Conservation (phyloP, 2,329 filamentous ascomycete genomes). For the Hirsutella thompsonii region DNA sequence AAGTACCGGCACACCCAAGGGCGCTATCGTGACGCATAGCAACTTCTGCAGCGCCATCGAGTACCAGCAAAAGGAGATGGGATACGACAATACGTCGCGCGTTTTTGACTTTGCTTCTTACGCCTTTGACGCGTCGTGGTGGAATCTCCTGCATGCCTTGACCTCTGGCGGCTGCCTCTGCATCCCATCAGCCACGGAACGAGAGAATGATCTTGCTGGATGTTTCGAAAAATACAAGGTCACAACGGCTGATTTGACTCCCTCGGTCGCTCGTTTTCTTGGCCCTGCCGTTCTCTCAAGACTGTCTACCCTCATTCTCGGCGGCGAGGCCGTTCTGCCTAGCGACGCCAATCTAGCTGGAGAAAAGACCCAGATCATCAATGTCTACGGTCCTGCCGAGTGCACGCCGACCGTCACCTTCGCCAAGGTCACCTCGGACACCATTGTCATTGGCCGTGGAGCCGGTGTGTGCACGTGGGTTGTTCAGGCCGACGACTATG, state of each 20-base stretch:
- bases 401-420: conserved; percentile 4
- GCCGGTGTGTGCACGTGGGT: conserved; percentile 7
- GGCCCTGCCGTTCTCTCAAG: conserved; percentile 1
- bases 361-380: conserved; percentile 7
- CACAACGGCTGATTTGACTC: conserved; percentile 7
- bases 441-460: conserved; percentile 3
- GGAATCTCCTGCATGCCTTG: conserved; percentile 8
- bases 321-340: conserved; percentile 6
- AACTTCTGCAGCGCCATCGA: conserved; percentile 7
- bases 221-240: conserved; percentile 4
- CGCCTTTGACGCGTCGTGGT: conserved; percentile 9
- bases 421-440: background rate
- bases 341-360: conserved; percentile 3
- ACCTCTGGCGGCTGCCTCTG: conserved; percentile 9
- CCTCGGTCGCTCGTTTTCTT: conserved; percentile 7
- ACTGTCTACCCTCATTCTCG: conserved; percentile 8
- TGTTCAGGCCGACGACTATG: conserved; percentile 5
- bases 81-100: conserved; percentile 6
- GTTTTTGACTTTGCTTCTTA: conserved; percentile 12
- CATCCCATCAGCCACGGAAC: conserved; percentile 6
- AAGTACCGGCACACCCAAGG: conserved; percentile 11
- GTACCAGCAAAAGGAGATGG: conserved; percentile 7
- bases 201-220: conserved; percentile 4
- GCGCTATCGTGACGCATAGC: conserved; percentile 9
- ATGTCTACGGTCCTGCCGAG: conserved; percentile 12